These are phyloP conservation scores for Aureobasidium sp. DNA, from an alignment of 2,329 filamentous ascomycete genomes.

Conservation along the genomic window DNA sequence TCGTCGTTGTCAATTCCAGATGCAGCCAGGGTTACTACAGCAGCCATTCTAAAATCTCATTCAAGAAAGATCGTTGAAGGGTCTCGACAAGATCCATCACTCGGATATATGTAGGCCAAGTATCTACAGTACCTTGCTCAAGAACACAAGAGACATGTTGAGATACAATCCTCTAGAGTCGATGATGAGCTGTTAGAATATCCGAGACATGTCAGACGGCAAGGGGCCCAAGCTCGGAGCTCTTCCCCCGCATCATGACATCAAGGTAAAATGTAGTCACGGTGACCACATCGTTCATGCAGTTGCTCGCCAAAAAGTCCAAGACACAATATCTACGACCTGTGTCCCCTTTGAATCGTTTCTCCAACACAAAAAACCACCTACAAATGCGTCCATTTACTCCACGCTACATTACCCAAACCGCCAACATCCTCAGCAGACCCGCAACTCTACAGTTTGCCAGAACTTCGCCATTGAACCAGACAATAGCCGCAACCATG, in stretches of 20 bases:
- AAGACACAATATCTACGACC: neutral
- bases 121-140: no score
- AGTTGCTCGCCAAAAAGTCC: neutral
- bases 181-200: neutral
- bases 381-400: slow-evolving; percentile 14
- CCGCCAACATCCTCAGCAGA: slow-evolving; percentile 5
- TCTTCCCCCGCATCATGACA: neutral
- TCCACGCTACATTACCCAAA: slow-evolving; percentile 14
- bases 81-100: no score
- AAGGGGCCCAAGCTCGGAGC: no score
- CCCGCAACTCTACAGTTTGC: slow-evolving; percentile 3
- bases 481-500: slow-evolving; percentile 24
- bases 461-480: slow-evolving; percentile 1
- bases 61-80: no score
- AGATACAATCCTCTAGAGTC: neutral
- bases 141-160: no score
- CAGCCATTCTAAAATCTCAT: no score
- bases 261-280: slow-evolving; percentile 14
- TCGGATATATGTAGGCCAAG: no score
- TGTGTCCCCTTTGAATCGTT: neutral
- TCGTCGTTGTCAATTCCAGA: no score
- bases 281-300: neutral
- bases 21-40: no score
- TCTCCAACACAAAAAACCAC: neutral
- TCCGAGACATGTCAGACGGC: neutral